These are phyloP conservation scores for Omphalotus guepiniiformis DNA, from an alignment of 768 basidiomycete genomes.

Conservation along the genomic window DNA sequence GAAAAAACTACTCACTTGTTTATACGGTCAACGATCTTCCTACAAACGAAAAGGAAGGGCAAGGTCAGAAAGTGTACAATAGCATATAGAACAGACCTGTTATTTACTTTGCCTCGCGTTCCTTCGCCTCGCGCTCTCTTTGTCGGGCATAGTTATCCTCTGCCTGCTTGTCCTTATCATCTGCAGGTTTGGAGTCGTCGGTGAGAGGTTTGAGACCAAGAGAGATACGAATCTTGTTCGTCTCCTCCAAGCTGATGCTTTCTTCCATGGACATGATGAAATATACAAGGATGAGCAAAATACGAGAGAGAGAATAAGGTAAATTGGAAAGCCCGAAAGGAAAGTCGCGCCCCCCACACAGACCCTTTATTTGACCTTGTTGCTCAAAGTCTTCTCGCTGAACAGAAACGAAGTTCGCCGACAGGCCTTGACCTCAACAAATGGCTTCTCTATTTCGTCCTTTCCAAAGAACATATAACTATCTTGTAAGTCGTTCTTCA, in stretches of 20 bases:
- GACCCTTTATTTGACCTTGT: too few relatives aligned
- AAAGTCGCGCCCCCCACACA: too few relatives aligned
- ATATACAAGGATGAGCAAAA: slow-evolving; percentile 5
- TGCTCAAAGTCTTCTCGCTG: too few relatives aligned
- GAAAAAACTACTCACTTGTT: slow-evolving; percentile 75
- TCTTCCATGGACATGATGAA: slow-evolving; percentile 69
- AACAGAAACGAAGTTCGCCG: too few relatives aligned
- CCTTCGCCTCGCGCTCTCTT: slow-evolving; percentile 65
- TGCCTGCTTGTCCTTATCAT: slow-evolving; percentile 77
- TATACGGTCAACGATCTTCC: slow-evolving; percentile 70
- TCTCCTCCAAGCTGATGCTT: slow-evolving; percentile 89
- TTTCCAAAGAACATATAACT: slow-evolving; percentile 6
- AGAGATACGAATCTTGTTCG: slow-evolving; percentile 92
- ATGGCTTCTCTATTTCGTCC: slow-evolving; percentile 8
- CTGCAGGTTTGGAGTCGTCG: slow-evolving; percentile 68
- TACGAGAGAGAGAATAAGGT: too few relatives aligned
- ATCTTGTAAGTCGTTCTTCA: not conserved
- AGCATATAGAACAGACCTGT: slow-evolving; percentile 12
- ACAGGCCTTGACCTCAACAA: slow-evolving; percentile 32
- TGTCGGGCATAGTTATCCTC: slow-evolving; percentile 80
- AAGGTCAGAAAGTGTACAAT: slow-evolving; percentile 23
- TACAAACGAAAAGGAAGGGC: slow-evolving; percentile 28
- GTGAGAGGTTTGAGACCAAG: slow-evolving; percentile 92
- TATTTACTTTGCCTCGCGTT: slow-evolving; percentile 73
- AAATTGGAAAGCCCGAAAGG: too few relatives aligned